A percentile compares a stretch with the other conserved stretches of the same genome.
Evolutionary conservation across 176 grass and related monocot genomes (phyloP).

Genomic region (Areca catechu): DNA sequence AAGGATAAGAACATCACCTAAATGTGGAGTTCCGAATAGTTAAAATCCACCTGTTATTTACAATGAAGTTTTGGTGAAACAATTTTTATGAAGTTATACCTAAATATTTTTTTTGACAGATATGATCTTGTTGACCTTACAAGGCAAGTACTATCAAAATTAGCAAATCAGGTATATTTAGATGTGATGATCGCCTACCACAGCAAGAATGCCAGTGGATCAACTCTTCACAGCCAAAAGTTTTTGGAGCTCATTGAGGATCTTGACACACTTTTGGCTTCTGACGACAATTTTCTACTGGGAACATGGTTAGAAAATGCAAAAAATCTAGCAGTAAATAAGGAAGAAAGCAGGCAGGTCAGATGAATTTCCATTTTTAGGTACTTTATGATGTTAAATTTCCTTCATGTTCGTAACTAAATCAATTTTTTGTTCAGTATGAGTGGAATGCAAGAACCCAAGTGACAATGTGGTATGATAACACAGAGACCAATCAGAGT

Average conservation of each 20-base stretch:
- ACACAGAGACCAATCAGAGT: constrained; percentile 72
- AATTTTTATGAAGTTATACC: too few species aligned
- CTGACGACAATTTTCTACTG: constrained; percentile 79
- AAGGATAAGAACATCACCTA: too few species aligned
- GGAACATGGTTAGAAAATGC: constrained; percentile 91
- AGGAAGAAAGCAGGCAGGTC: constrained; percentile 60
- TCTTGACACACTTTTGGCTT: constrained; percentile 69
- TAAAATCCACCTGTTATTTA: too few species aligned
- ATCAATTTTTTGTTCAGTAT: constrained; percentile 36
- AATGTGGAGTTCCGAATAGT: too few species aligned
- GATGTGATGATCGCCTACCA: constrained; percentile 46
- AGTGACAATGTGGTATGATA: constrained; percentile 98
- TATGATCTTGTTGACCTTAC: constrained; percentile 90
- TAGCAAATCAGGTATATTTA: constrained; percentile 83
- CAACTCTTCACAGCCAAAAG: constrained; percentile 45
- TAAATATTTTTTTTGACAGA: constrained; percentile 22
- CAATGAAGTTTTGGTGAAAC: too few species aligned
- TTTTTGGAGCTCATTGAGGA: constrained; percentile 74
- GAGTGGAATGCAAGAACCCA: constrained; percentile 97
- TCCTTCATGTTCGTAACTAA: not conserved
- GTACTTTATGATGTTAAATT: constrained; percentile 3
- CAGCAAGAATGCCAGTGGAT: constrained; percentile 42
- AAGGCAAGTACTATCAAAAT: constrained; percentile 83
- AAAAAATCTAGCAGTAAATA: constrained; percentile 48
- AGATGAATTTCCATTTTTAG: constrained; percentile 11